Conservation (phyloP, 768 basidiomycete species). For the Amanita rubescens region DNA sequence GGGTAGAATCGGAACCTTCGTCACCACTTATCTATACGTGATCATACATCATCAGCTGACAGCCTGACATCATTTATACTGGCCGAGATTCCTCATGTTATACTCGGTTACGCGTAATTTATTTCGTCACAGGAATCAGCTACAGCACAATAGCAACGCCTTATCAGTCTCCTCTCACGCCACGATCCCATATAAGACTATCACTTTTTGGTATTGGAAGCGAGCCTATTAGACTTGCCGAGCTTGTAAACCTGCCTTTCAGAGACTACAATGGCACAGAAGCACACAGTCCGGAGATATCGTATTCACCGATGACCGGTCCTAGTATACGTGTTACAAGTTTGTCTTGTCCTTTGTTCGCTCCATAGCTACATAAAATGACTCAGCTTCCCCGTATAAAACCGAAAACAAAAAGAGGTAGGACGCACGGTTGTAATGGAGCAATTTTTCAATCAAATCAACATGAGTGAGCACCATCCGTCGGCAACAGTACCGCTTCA, state of each 20-base stretch:
- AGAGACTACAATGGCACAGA: no score
- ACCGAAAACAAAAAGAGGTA: background rate
- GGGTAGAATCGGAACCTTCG: background rate
- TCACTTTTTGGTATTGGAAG: background rate
- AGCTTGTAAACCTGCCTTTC: no score
- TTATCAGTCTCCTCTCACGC: background rate
- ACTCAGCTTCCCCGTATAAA: background rate
- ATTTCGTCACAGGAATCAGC: no score
- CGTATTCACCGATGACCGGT: no score
- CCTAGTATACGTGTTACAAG: slow-evolving; percentile 8
- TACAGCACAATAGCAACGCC: no score
- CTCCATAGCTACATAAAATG: slow-evolving; percentile 35
- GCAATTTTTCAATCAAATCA: slow-evolving; percentile 92
- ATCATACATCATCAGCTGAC: slow-evolving; percentile 7
- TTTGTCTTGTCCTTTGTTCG: slow-evolving; percentile 37
- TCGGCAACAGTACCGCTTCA: slow-evolving; percentile 93
- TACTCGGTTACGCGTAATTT: background rate
- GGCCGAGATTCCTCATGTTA: background rate
- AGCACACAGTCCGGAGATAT: no score
- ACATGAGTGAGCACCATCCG: slow-evolving; percentile 98
- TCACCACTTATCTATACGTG: background rate
- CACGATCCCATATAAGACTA: background rate
- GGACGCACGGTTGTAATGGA: slow-evolving; percentile 88
- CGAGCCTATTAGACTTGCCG: no score
- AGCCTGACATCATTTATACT: background rate